These are phyloP conservation scores for Alternaria dauci DNA, from an alignment of 2,329 filamentous ascomycete species.

Conservation along the genomic window DNA sequence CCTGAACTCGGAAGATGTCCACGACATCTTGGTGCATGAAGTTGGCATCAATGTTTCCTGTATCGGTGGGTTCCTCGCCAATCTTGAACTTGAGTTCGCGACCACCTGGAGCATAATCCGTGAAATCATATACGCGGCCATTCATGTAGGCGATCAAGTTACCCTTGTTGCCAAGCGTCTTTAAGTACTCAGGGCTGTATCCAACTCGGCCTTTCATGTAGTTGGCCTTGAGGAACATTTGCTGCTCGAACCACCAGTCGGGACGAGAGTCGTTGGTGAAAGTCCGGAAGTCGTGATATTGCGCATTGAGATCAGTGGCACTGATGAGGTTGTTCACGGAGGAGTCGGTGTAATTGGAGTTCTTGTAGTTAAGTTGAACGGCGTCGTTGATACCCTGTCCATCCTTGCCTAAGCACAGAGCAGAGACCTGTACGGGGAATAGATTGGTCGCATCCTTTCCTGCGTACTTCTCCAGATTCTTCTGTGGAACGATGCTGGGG, in stretches of 20 bases:
- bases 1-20: constrained; percentile 75
- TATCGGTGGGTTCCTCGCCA: constrained; percentile 57
- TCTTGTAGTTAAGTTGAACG: constrained; percentile 86
- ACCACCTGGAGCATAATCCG: constrained; percentile 80
- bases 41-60: constrained; percentile 61
- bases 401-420: constrained; percentile 81
- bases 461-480: constrained; percentile 78
- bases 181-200: constrained; percentile 80
- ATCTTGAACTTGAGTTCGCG: constrained; percentile 66
- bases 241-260: constrained; percentile 93
- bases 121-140: constrained; percentile 85
- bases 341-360: constrained; percentile 73
- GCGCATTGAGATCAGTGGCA: constrained; percentile 73
- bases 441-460: constrained; percentile 86
- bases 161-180: constrained; percentile 70
- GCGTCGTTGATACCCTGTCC: constrained; percentile 69
- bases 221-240: constrained; percentile 76
- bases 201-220: constrained; percentile 90
- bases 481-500: constrained; percentile 69
- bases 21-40: constrained; percentile 84
- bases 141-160: constrained; percentile 81
- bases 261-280: constrained; percentile 82
- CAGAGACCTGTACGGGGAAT: constrained; percentile 94
- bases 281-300: constrained; percentile 92
- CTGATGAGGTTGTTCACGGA: constrained; percentile 68